phyloP scores from a whole-genome alignment of 2,329 filamentous ascomycete species.

The Neonectria ditissima region DNA sequence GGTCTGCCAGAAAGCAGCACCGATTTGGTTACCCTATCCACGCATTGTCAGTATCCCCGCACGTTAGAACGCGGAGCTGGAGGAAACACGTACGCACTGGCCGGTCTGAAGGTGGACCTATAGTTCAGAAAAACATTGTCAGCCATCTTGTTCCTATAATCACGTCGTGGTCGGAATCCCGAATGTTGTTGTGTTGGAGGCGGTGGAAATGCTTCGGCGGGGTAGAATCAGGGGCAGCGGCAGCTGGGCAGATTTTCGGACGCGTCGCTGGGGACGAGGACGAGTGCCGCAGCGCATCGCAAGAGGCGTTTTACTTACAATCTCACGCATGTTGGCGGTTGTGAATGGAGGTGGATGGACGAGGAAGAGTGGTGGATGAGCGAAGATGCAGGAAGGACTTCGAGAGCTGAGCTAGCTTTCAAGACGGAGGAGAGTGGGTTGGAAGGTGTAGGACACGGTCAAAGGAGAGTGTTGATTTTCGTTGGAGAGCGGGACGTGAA shows the following conservation, averaged over 20 bases:
- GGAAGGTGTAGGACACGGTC: constrained; percentile 43
- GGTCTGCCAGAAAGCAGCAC: constrained; percentile 98
- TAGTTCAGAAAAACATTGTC: constrained; percentile 65
- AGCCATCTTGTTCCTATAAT: constrained; percentile 57
- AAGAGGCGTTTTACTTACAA: constrained; percentile 24
- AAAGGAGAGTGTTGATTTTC: constrained; percentile 53
- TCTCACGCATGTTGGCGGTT: constrained; percentile 71
- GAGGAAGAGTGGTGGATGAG: constrained; percentile 42
- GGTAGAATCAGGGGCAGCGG: constrained; percentile 53
- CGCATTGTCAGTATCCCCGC: constrained; percentile 52
- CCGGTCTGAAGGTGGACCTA: constrained; percentile 99
- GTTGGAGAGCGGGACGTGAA: constrained; percentile 45
- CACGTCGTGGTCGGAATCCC: constrained; percentile 23
- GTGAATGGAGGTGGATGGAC: constrained; percentile 42
- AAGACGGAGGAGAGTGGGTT: constrained; percentile 47
- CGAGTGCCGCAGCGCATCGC: constrained; percentile 29
- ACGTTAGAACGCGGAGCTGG: not conserved
- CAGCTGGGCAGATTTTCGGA: constrained; percentile 44
- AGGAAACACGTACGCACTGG: constrained; percentile 82
- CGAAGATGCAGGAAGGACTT: constrained; percentile 43
- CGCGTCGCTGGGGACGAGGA: constrained; percentile 51
- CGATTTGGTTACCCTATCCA: constrained; percentile 97
- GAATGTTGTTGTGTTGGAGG: constrained; percentile 31
- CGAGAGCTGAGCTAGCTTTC: constrained; percentile 52
- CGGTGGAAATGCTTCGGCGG: constrained; percentile 47